Base-by-base conservation (phyloP, 129 eudicot genomes). In the Apium graveolens region DNA sequence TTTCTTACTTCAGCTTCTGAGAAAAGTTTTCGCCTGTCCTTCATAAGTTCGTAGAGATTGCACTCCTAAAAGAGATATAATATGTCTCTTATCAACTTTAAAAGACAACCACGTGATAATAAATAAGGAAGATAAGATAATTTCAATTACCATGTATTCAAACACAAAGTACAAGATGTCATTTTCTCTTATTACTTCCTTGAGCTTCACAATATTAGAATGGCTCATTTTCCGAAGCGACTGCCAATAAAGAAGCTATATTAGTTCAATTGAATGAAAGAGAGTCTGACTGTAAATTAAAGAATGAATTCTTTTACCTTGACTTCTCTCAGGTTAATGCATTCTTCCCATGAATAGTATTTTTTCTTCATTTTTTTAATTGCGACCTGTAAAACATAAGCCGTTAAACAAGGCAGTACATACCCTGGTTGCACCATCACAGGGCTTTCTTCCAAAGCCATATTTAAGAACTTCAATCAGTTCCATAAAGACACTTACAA, bases 311-410 rank as follows among this genome's bases (percentile, higher is more conserved):
- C 31, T 21, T 53, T 78, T 86, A 92, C 99, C 97, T 96, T 96
- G 46, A 96, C 99, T 96, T 96, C 99, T 90, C 99, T 90, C 81
- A 96, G 82, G 80, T 92, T 96, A 74, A 96, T 86, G 88, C 99
- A 96, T 83, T 96, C 99, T 83, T 96, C 99, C 99, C 97, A 96
- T 20, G 99, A 89, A 86, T 87, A 92, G 84, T 96, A 96, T 73
- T 92, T 96, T 80, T 87, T 90, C 96, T 96, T 96, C 97, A 96
- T 92, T 86, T 92, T 92, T 80, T 96, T 96, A n/a, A 96, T 84
- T 24, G 99, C 99, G 78, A 96, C 99, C 99, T 96, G 76, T 72
- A 38, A 76, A 8, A 77, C 42, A 34, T 32, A 81, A 82, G 60
- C 78, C 51, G 70, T 82, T 55, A 78, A 42, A 16, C 11, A n/a